These are phyloP conservation scores for Candida loeiensis DNA, from an alignment of 805 yeast genomes.

Conservation along the genomic window DNA sequence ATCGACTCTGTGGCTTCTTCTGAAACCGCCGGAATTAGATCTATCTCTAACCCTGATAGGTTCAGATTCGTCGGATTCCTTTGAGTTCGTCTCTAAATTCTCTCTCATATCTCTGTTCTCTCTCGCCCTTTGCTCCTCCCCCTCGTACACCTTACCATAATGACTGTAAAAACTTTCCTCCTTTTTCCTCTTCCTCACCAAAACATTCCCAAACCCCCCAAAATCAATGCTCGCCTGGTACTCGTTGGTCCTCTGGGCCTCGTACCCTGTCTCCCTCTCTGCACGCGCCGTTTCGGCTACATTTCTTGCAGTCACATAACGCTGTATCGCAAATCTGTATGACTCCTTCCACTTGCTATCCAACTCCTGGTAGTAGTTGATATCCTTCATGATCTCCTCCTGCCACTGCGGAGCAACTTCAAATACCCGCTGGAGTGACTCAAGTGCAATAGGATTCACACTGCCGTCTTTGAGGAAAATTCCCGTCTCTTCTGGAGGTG, in stretches of 20 bases:
- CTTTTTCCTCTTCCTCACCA: slow-evolving; percentile 2
- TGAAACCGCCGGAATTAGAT: too few species aligned
- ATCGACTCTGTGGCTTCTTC: too few species aligned
- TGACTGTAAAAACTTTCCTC: slow-evolving; percentile 10
- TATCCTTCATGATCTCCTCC: slow-evolving; percentile 26
- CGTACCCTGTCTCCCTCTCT: slow-evolving; percentile 24
- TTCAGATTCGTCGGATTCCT: too few species aligned
- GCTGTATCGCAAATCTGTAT: slow-evolving; percentile 28
- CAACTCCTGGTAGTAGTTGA: slow-evolving; percentile 20
- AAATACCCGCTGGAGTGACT: slow-evolving; percentile 22
- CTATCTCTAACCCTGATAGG: too few species aligned
- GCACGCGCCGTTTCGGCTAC: slow-evolving; percentile 26
- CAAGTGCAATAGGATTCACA: slow-evolving; percentile 25
- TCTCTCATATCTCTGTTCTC: not conserved
- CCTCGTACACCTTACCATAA: slow-evolving; percentile 17
- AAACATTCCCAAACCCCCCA: slow-evolving; percentile 34
- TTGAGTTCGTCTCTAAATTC: too few species aligned
- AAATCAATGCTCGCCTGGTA: slow-evolving; percentile 37
- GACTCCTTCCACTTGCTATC: slow-evolving; percentile 31
- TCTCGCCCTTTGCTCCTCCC: not conserved
- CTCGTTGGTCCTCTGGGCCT: slow-evolving; percentile 31
- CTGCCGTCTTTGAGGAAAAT: slow-evolving; percentile 32
- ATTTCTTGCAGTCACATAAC: slow-evolving; percentile 26
- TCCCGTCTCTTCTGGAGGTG: slow-evolving; percentile 1
- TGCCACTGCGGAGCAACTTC: slow-evolving; percentile 35